Percentiles rank a stretch among this genome's conserved stretches.
Conservation (phyloP, 768 basidiomycete genomes). For the Lactifluus pinguis region DNA sequence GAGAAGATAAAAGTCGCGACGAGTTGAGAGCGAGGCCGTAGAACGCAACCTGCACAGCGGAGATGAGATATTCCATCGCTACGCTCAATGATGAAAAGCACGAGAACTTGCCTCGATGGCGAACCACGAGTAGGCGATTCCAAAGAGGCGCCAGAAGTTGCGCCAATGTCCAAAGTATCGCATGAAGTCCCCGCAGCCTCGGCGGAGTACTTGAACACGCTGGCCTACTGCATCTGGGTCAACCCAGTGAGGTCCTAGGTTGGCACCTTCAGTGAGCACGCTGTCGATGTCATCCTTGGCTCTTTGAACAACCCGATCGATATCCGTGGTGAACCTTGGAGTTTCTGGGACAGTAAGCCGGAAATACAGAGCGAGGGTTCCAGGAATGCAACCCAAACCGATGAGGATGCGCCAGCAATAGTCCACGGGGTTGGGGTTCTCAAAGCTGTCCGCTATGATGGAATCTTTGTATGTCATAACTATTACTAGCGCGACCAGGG, state of each 20-base stretch:
- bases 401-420: constrained; percentile 81
- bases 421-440: constrained; percentile 48
- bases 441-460: constrained; percentile 37
- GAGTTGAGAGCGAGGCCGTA: constrained; percentile 86
- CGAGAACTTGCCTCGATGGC: constrained; percentile 61
- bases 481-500: constrained; percentile 56
- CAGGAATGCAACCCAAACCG: constrained; percentile 80
- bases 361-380: constrained; percentile 76
- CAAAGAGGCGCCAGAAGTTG: constrained; percentile 72
- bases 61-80: neutral
- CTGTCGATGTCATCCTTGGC: constrained; percentile 64
- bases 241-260: constrained; percentile 31
- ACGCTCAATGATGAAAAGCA: neutral
- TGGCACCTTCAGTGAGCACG: constrained; percentile 35
- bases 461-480: constrained; percentile 57
- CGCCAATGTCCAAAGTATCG: constrained; percentile 60
- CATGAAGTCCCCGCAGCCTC: constrained; percentile 55
- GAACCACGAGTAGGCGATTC: constrained; percentile 79
- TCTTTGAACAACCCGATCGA: constrained; percentile 72
- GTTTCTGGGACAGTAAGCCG: constrained; percentile 90
- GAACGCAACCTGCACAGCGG: constrained; percentile 55
- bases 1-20: constrained; percentile 59
- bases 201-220: constrained; percentile 59
- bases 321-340: constrained; percentile 86
- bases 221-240: constrained; percentile 52